A percentile compares a stretch with the other conserved stretches of the same genome.
These are phyloP conservation scores for Cubamyces lactineus DNA, from an alignment of 768 basidiomycete species.

Conservation along the genomic window DNA sequence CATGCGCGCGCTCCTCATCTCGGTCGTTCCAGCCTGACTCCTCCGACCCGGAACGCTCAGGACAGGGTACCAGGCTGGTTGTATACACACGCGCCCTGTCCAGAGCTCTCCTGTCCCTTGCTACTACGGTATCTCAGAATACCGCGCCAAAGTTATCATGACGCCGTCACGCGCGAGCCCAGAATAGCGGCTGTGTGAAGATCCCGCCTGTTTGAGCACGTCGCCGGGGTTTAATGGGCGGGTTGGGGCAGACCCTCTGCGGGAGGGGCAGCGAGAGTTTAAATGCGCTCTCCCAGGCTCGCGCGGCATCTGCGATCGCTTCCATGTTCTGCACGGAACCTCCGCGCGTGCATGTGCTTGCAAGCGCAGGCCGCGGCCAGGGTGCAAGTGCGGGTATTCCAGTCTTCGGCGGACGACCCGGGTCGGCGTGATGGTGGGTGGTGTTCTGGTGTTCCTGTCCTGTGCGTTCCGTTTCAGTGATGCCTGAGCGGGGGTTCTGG, in stretches of 20 bases:
- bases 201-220: constrained; percentile 2
- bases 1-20: no score
- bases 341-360: constrained; percentile 3
- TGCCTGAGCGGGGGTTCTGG: neutral
- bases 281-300: constrained; percentile 15
- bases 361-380: constrained; percentile 7
- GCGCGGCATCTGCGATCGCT: constrained; percentile 9
- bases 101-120: neutral
- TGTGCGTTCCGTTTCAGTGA: neutral
- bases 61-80: neutral
- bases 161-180: constrained; percentile 6
- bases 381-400: constrained; percentile 13
- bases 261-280: constrained; percentile 2
- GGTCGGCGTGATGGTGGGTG: constrained; percentile 10
- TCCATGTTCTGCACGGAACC: constrained; percentile 15
- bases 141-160: neutral
- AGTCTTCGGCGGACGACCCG: constrained; percentile 17
- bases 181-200: constrained; percentile 17
- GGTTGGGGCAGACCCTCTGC: neutral
- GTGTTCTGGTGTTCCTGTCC: constrained; percentile 4
- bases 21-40: no score
- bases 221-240: constrained; percentile 21
- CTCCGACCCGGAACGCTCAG: neutral
- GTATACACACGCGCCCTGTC: neutral
- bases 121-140: neutral